Evolutionary conservation across 2,329 filamentous ascomycete genomes (phyloP).

Genomic region (Teratosphaeriaceae sp.): DNA sequence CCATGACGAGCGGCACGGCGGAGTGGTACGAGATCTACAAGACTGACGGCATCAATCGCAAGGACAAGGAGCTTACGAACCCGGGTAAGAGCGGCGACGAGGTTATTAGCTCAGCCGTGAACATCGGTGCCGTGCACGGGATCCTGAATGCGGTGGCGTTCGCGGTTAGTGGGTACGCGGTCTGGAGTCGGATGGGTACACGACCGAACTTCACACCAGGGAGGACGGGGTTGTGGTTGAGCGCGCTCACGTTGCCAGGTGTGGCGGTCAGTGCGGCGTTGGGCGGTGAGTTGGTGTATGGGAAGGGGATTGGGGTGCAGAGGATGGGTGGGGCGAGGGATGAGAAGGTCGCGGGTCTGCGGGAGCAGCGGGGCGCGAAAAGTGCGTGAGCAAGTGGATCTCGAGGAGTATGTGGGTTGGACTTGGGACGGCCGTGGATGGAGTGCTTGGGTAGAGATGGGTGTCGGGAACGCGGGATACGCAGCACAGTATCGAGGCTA

Average conservation of each 20-base stretch:
- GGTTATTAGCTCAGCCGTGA: slow-evolving; percentile 1
- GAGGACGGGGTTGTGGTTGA: slow-evolving; percentile 2
- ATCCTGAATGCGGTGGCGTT: slow-evolving; percentile 5
- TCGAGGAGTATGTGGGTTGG: too few relatives aligned
- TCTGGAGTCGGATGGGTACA: not conserved
- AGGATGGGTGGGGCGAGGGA: slow-evolving; percentile 6
- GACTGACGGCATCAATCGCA: slow-evolving; percentile 1
- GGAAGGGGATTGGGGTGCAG: slow-evolving; percentile 6
- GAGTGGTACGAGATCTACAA: slow-evolving; percentile 7
- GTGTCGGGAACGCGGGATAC: too few relatives aligned
- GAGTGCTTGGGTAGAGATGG: too few relatives aligned
- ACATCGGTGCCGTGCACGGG: slow-evolving; percentile 5
- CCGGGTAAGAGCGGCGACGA: slow-evolving; percentile 6
- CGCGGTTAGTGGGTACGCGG: slow-evolving; percentile 4
- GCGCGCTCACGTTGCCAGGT: slow-evolving; percentile 6
- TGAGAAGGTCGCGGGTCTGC: slow-evolving; percentile 3
- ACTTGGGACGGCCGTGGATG: too few relatives aligned
- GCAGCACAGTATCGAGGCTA: too few relatives aligned
- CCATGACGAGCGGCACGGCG: slow-evolving; percentile 4
- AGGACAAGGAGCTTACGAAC: slow-evolving; percentile 4
- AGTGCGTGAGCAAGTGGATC: too few relatives aligned
- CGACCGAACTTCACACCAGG: slow-evolving; percentile 1
- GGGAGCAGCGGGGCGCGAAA: slow-evolving; percentile 1
- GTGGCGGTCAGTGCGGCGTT: slow-evolving; percentile 5
- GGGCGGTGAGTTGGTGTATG: slow-evolving; percentile 5